phyloP scores from a whole-genome alignment of 176 grass and related monocot species.

The Alloteropsis semialata region DNA sequence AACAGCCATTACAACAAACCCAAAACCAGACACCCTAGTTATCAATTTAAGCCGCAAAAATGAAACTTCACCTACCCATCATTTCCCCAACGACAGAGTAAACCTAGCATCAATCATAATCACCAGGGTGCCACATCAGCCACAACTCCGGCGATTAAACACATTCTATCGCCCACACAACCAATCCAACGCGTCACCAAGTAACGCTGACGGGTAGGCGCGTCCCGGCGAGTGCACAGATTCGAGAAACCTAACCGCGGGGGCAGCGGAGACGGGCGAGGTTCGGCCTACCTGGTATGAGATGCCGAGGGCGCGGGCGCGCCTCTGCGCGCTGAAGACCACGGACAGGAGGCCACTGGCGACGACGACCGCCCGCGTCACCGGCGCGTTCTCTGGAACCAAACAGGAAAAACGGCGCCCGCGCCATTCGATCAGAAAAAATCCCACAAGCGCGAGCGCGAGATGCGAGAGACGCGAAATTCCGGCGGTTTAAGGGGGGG shows the following conservation, averaged over 20 bases:
- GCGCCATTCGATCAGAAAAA: slow-evolving; percentile 19
- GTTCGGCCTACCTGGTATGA: slow-evolving; percentile 58
- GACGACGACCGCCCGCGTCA: slow-evolving; percentile 55
- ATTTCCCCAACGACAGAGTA: slow-evolving; percentile 2
- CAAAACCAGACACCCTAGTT: neutral
- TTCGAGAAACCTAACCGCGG: neutral
- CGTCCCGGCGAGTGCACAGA: neutral
- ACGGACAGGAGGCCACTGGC: slow-evolving; percentile 56
- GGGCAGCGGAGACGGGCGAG: neutral
- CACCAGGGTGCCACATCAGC: neutral
- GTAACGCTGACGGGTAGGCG: neutral
- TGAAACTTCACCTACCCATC: neutral
- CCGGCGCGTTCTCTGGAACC: slow-evolving; percentile 70
- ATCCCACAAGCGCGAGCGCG: neutral
- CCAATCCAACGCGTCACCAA: neutral
- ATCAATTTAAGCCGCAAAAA: neutral
- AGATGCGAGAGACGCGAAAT: neutral
- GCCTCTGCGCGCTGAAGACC: slow-evolving; percentile 48
- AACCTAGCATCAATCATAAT: neutral
- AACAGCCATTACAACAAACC: neutral
- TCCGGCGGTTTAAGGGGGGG: neutral
- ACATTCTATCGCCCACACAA: neutral
- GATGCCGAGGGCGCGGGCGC: slow-evolving; percentile 38
- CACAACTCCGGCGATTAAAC: neutral
- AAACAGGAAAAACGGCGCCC: neutral